A percentile compares a stretch with the other conserved stretches of the same genome.
Evolutionary conservation across 306 rosid genomes (phyloP).

Genomic region (Luffa acutangula): DNA sequence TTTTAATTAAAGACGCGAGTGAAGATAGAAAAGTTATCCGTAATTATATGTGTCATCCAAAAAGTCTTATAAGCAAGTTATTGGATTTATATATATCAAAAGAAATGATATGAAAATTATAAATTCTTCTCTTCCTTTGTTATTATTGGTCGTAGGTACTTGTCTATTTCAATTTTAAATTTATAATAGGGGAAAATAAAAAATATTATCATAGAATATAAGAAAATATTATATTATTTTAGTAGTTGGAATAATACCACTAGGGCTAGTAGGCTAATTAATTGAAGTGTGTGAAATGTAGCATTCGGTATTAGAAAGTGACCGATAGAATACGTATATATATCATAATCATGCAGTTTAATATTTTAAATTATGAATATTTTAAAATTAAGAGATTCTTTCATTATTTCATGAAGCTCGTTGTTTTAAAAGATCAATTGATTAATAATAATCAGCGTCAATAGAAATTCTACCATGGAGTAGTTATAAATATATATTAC

Average conservation of each 20-base stretch:
- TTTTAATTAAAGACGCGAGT: no score
- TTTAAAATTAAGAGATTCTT: conserved; percentile 5
- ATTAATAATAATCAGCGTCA: not conserved
- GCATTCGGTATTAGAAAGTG: not conserved
- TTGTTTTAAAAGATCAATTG: not conserved
- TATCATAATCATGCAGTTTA: not conserved
- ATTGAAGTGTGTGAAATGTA: not conserved
- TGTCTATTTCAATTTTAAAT: not conserved
- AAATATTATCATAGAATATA: not conserved
- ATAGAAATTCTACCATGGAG: not conserved
- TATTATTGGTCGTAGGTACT: not conserved
- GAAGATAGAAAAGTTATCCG: no score
- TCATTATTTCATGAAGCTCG: not conserved
- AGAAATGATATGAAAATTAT: not conserved
- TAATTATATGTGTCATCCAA: no score
- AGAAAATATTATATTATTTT: not conserved
- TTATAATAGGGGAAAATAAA: not conserved
- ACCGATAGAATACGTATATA: not conserved
- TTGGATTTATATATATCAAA: not conserved
- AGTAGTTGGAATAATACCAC: conserved; percentile 2
- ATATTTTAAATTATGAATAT: not conserved
- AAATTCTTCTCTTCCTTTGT: not conserved
- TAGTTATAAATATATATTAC: not conserved
- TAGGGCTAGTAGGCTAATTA: conserved; percentile 9
- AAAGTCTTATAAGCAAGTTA: no score